Evolutionary conservation across 176 grass and related monocot genomes (phyloP).

Genomic region (Avena sativa): DNA sequence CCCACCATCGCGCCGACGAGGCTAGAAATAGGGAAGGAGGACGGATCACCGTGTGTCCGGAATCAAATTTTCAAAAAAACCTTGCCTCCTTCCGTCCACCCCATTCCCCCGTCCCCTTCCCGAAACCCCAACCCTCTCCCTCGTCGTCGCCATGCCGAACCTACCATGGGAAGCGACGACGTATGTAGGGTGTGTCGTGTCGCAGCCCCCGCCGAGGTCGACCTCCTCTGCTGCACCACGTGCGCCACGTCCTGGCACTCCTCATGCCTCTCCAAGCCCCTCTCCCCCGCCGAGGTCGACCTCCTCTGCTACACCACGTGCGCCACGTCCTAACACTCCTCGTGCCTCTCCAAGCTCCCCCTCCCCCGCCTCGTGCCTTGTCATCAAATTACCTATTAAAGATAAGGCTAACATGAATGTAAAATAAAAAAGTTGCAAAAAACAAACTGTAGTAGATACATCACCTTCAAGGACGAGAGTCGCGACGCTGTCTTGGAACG

Average conservation of each 20-base stretch:
- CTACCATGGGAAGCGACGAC: slow-evolving; percentile 88
- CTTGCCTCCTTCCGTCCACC: background rate
- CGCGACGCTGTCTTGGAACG: no score
- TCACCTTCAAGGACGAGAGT: no score
- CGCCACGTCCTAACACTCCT: slow-evolving; percentile 79
- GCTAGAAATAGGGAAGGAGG: no score
- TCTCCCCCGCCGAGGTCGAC: slow-evolving; percentile 57
- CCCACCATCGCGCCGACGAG: no score
- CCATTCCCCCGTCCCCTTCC: background rate
- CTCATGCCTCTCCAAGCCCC: slow-evolving; percentile 66
- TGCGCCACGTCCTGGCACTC: slow-evolving; percentile 89
- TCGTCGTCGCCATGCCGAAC: slow-evolving; percentile 52
- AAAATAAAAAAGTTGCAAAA: no score
- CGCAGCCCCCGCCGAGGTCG: slow-evolving; percentile 46
- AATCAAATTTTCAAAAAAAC: slow-evolving; percentile 40
- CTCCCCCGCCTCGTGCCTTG: no score
- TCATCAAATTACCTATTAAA: no score
- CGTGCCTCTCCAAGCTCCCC: slow-evolving; percentile 64
- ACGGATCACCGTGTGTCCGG: no score
- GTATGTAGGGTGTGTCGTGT: slow-evolving; percentile 77
- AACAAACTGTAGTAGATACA: no score
- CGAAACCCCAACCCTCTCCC: slow-evolving; percentile 30
- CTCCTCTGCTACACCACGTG: slow-evolving; percentile 61
- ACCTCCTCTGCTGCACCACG: slow-evolving; percentile 55
- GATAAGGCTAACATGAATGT: no score